Evolutionary conservation across 345 rosid species (phyloP).

Genomic region (Bretschneidera sinensis): DNA sequence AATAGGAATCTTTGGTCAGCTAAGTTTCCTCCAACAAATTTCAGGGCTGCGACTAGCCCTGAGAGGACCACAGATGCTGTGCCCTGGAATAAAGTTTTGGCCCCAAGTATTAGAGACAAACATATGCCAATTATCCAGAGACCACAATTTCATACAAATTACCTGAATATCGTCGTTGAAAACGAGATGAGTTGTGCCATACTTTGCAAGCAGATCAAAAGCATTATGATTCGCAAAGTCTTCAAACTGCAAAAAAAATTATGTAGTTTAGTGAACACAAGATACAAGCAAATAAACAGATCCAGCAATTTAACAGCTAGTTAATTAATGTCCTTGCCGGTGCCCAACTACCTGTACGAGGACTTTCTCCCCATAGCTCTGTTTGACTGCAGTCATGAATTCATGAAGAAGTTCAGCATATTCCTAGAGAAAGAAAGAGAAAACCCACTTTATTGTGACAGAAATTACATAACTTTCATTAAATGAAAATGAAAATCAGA

Average conservation of each 20-base stretch:
- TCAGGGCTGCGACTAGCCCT: constrained; percentile 81
- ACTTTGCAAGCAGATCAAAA: constrained; percentile 79
- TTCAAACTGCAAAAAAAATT: constrained; percentile 63
- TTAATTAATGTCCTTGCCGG: neutral
- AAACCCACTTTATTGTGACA: constrained; percentile 8
- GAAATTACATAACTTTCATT: neutral
- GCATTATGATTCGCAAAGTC: constrained; percentile 99
- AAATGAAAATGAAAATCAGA: constrained; percentile 11
- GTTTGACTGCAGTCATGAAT: constrained; percentile 95
- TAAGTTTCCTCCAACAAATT: constrained; percentile 65
- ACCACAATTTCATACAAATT: neutral
- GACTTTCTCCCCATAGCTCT: constrained; percentile 89
- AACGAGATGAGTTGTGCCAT: constrained; percentile 91
- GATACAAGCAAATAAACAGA: neutral
- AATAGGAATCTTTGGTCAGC: constrained; percentile 81
- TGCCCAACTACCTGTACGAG: constrained; percentile 66
- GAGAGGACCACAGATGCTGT: constrained; percentile 99
- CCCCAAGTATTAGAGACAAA: constrained; percentile 8
- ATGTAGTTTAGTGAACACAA: neutral
- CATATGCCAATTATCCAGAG: neutral
- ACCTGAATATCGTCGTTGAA: constrained; percentile 99
- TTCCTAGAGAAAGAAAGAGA: constrained; percentile 47
- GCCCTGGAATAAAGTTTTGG: constrained; percentile 47
- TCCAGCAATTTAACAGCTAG: neutral
- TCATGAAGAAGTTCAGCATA: constrained; percentile 88